phyloP scores from a whole-genome alignment of 306 rosid genomes.

The Pyrus betulifolia region DNA sequence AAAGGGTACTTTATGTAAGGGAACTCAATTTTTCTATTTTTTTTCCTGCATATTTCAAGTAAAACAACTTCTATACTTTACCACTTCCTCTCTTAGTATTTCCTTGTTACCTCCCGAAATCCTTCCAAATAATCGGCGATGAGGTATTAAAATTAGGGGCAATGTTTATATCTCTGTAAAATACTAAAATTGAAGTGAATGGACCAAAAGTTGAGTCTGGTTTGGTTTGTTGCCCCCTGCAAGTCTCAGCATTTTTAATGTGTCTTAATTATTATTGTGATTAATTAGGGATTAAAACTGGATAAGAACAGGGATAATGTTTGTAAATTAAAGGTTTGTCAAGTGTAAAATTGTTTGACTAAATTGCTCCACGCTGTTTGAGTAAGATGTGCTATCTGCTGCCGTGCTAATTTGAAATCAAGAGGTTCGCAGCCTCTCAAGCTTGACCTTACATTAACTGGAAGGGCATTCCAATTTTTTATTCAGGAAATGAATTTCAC shows the following conservation, averaged over 20 bases:
- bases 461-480: background rate
- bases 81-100: conserved; percentile 2
- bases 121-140: background rate
- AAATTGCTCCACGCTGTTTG: background rate
- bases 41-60: background rate
- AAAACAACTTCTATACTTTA: background rate
- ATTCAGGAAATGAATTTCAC: background rate
- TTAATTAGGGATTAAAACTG: background rate
- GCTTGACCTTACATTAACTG: conserved; percentile 2
- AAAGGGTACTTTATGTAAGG: conserved; percentile 21
- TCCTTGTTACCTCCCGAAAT: background rate
- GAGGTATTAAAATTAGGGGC: background rate
- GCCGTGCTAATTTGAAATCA: background rate
- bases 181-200: background rate
- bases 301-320: background rate
- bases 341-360: conserved; percentile 15
- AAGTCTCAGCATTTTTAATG: background rate
- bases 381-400: conserved; percentile 3
- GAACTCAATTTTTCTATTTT: conserved; percentile 12
- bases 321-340: background rate
- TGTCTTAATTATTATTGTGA: background rate
- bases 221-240: background rate
- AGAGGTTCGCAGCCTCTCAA: background rate
- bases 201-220: background rate
- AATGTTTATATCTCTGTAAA: background rate